These are phyloP conservation scores for Globisporangium middletonii DNA, from an alignment of 352 stramenopile genomes.

Conservation along the genomic window DNA sequence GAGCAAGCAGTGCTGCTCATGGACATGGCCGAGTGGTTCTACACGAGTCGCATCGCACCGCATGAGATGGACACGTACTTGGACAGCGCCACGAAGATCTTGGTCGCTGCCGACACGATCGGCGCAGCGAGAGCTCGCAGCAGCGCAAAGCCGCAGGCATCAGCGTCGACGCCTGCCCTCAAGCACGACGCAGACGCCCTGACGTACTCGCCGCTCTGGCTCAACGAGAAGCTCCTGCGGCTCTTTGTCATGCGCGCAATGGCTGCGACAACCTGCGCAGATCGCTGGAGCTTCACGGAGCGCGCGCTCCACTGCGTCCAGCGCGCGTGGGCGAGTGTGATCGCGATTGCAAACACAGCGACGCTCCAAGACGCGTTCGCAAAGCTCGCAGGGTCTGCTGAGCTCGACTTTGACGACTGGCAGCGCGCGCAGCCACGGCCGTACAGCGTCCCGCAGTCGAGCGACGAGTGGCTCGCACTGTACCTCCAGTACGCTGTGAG, in stretches of 20 bases:
- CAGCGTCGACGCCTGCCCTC: constrained; percentile 2
- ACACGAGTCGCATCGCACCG: constrained; percentile 53
- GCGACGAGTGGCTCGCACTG: constrained; percentile 41
- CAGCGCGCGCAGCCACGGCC: constrained; percentile 28
- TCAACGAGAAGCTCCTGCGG: constrained; percentile 51
- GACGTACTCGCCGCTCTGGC: constrained; percentile 39
- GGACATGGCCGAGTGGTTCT: constrained; percentile 85
- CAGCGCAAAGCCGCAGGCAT: not conserved
- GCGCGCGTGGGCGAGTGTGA: constrained; percentile 42
- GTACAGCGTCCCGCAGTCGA: constrained; percentile 12
- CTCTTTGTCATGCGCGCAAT: constrained; percentile 43
- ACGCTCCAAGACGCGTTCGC: constrained; percentile 34
- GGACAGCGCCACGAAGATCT: constrained; percentile 35
- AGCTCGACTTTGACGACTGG: constrained; percentile 56
- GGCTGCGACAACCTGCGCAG: constrained; percentile 17
- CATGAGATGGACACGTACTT: constrained; percentile 55
- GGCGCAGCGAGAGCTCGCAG: not conserved
- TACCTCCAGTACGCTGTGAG: constrained; percentile 37
- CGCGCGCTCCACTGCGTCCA: constrained; percentile 41
- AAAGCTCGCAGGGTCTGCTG: constrained; percentile 12
- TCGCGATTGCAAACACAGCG: constrained; percentile 33
- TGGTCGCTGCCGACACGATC: constrained; percentile 33
- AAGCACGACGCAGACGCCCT: not conserved
- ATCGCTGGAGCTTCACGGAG: constrained; percentile 28
- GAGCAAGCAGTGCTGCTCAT: constrained; percentile 59